These are phyloP conservation scores for Aspergillus bombycis DNA, from an alignment of 2,329 filamentous ascomycete genomes.

Conservation along the genomic window DNA sequence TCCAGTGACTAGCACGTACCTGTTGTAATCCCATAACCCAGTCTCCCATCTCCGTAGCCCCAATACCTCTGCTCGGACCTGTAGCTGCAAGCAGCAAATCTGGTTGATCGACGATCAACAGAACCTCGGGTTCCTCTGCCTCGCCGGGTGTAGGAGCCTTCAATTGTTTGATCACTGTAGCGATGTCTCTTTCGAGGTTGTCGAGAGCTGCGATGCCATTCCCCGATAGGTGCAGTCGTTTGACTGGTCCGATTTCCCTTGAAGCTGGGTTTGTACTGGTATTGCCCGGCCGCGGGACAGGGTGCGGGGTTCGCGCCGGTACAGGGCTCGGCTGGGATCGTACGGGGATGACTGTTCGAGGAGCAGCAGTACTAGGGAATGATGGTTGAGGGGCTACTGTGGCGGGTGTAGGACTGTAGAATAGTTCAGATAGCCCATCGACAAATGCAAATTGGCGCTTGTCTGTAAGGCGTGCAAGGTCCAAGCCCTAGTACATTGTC, in stretches of 20 bases:
- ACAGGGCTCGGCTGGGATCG: conserved; percentile 30
- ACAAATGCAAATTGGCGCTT: conserved; percentile 70
- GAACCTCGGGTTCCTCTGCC: conserved; percentile 38
- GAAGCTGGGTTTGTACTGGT: conserved; percentile 18
- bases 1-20: conserved; percentile 51
- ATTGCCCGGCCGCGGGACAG: conserved; percentile 12
- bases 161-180: conserved; percentile 35
- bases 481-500: conserved; percentile 60
- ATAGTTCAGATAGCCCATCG: conserved; percentile 70
- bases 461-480: conserved; percentile 64
- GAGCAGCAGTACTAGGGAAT: conserved; percentile 19
- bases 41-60: conserved; percentile 53
- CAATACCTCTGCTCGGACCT: conserved; percentile 49
- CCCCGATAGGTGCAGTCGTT: conserved; percentile 34
- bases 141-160: conserved; percentile 22
- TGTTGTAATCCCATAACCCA: conserved; percentile 64
- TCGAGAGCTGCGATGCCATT: conserved; percentile 36
- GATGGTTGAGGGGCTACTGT: conserved; percentile 16
- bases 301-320: conserved; percentile 25
- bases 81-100: conserved; percentile 67
- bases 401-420: conserved; percentile 34
- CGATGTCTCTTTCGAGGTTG: conserved; percentile 39
- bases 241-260: conserved; percentile 25
- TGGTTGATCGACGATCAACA: conserved; percentile 69
- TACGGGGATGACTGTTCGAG: conserved; percentile 31